Evolutionary conservation across 495 filamentous ascomycete genomes (phyloP), one percentile per base, ranked within the genome.

Genomic region (Aspergillus diversus): DNA sequence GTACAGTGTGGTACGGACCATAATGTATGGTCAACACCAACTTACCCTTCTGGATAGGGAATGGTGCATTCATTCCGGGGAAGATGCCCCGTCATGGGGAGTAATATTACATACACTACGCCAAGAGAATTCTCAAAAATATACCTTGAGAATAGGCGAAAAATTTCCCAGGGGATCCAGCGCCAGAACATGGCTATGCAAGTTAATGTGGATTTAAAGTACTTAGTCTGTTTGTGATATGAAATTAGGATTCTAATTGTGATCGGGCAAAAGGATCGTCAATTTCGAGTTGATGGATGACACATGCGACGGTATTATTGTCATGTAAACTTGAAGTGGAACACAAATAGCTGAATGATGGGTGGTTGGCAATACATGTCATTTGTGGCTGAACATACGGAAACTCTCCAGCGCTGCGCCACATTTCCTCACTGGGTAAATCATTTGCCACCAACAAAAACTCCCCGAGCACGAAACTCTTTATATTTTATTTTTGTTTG

Each of bases 381-480:
- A 63, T 46, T 43, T 56, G 63, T 64, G 63, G 63, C 63, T 35
- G 32, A 16, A 31, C 52, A 42, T 35, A 31, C 21, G 32, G 32
- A 15, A 12, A 33, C 16, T 54, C 16, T 15, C 27, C 34, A 17
- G 47, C n/a, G 12, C 63, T 69, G 60, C 63, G 66, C 66, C 66
- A 69, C 66, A 50, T 43, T n/a, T 55, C 43, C 61, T 43, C 43
- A 27, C 21, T 27, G 21, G 21, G 21, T 27, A 27, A 27, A 27
- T 27, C 21, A 27, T 35, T 37, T n/a, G 48, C 42, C 31, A 47
- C 33, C 43, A 47, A 55, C 55, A 59, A 67, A 52, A 5, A 43
- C 39, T 43, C 58, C 58, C 33, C 49, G 33, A 21, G 15, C 21
- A 27, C 21, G 21, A 27, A 27, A 27, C 21, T 27, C 2, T 27